phyloP scores from a whole-genome alignment of 495 filamentous ascomycete species.

The Trichoderma asperelloides region DNA sequence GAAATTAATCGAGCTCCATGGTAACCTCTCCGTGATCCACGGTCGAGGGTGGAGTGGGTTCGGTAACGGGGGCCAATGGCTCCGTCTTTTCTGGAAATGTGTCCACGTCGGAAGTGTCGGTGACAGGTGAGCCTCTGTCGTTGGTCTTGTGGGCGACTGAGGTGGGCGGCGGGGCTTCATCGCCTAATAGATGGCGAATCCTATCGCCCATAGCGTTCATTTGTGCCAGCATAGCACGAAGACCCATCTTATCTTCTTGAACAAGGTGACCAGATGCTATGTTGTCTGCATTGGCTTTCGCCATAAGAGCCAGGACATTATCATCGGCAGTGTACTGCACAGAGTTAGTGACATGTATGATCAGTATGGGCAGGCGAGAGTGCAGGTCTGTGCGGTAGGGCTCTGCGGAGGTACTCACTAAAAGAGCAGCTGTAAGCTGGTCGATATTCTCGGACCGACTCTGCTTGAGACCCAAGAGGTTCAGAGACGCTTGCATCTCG shows the following conservation, averaged over 20 bases:
- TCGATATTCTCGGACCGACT: constrained; percentile 4
- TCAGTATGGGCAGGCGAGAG: neutral
- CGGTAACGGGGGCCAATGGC: constrained; percentile 13
- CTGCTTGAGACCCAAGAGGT: constrained; percentile 6
- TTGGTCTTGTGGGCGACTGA: neutral
- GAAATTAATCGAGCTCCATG: constrained; percentile 17
- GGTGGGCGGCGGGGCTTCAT: constrained; percentile 25
- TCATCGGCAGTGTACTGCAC: neutral
- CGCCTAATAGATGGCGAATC: constrained; percentile 25
- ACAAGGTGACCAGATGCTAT: constrained; percentile 19
- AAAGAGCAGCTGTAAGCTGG: constrained; percentile 8
- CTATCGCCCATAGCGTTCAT: constrained; percentile 18
- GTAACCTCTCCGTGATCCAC: constrained; percentile 14
- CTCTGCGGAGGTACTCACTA: neutral
- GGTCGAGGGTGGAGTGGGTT: constrained; percentile 17
- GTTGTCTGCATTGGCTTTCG: constrained; percentile 22
- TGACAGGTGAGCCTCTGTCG: neutral
- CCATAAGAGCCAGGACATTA: constrained; percentile 20
- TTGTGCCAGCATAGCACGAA: constrained; percentile 22
- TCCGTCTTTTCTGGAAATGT: constrained; percentile 8
- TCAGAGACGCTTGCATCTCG: constrained; percentile 9
- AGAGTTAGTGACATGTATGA: neutral
- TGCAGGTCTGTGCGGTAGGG: neutral
- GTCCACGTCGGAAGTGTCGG: constrained; percentile 1
- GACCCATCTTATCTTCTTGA: constrained; percentile 16